Percentiles rank a stretch among this genome's conserved stretches.
Evolutionary conservation across 1,139 yeast species (phyloP).

Genomic region (Neolecta irregularis): DNA sequence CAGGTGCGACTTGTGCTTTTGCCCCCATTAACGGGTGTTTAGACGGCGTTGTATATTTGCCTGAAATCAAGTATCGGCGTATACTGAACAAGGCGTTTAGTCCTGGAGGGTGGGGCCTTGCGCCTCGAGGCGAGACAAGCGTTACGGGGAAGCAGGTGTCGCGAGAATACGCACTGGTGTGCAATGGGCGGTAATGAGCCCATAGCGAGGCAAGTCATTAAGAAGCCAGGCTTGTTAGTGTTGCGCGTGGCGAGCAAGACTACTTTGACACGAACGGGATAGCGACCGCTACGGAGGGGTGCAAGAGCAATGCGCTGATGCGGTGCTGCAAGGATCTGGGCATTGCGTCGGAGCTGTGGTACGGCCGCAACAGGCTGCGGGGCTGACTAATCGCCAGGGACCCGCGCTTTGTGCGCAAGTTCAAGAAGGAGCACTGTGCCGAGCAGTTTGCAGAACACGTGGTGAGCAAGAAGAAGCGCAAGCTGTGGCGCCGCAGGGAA

Average conservation of each 20-base stretch:
- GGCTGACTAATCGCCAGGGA: no score
- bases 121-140: constrained; percentile 75
- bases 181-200: constrained; percentile 42
- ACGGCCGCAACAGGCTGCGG: no score
- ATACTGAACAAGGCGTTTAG: constrained; percentile 83
- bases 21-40: no score
- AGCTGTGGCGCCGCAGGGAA: constrained; percentile 65
- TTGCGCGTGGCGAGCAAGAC: constrained; percentile 92
- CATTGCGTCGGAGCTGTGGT: constrained; percentile 92
- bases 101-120: constrained; percentile 98
- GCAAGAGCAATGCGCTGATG: constrained; percentile 93
- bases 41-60: constrained; percentile 78
- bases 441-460: constrained; percentile 79
- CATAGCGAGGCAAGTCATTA: no score
- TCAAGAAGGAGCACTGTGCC: constrained; percentile 63
- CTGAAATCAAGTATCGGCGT: constrained; percentile 88
- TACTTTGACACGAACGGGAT: constrained; percentile 75
- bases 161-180: constrained; percentile 75
- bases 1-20: constrained; percentile 24
- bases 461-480: constrained; percentile 67
- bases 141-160: constrained; percentile 54
- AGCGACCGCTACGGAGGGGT: constrained; percentile 94
- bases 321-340: constrained; percentile 95
- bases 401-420: constrained; percentile 68
- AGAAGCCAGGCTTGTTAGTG: constrained; percentile 61